Evolutionary conservation across 2,329 filamentous ascomycete species (phyloP).

Genomic region (Camptophora hylomeconis): DNA sequence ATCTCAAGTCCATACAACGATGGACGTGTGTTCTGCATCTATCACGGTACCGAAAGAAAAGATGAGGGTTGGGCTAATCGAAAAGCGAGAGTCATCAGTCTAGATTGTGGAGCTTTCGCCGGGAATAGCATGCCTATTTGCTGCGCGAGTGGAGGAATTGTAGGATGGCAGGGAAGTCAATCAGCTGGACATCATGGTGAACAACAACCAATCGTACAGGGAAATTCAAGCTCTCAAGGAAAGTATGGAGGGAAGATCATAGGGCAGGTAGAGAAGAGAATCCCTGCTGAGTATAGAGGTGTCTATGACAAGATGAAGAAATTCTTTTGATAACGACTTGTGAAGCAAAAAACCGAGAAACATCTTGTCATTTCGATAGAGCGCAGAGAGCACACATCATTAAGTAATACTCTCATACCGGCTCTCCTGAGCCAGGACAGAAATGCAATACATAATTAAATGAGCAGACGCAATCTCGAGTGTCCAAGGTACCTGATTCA

Average conservation of each 20-base stretch:
- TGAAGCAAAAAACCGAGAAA: no score
- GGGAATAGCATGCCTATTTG: slow-evolving; percentile 8
- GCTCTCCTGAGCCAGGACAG: no score
- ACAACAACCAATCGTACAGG: not conserved
- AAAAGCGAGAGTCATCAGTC: slow-evolving; percentile 12
- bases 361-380: no score
- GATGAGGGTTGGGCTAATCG: slow-evolving; percentile 16
- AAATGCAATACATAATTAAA: no score
- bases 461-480: no score
- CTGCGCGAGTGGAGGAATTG: slow-evolving; percentile 8
- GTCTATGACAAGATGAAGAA: slow-evolving; percentile 4
- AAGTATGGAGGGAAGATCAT: slow-evolving; percentile 4
- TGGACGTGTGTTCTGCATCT: slow-evolving; percentile 14
- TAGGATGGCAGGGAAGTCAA: not conserved
- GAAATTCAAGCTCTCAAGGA: not conserved
- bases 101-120: slow-evolving; percentile 12
- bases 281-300: slow-evolving; percentile 4
- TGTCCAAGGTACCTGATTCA: no score
- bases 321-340: slow-evolving; percentile 2
- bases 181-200: not conserved
- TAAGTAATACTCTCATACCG: no score
- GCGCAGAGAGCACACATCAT: no score
- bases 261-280: slow-evolving; percentile 4
- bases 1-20: slow-evolving; percentile 8
- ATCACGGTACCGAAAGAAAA: slow-evolving; percentile 13